Evolutionary conservation across 2,329 filamentous ascomycete species (phyloP), one percentile per base, ranked within the genome.

Genomic region (Byssochlamys sp.): DNA sequence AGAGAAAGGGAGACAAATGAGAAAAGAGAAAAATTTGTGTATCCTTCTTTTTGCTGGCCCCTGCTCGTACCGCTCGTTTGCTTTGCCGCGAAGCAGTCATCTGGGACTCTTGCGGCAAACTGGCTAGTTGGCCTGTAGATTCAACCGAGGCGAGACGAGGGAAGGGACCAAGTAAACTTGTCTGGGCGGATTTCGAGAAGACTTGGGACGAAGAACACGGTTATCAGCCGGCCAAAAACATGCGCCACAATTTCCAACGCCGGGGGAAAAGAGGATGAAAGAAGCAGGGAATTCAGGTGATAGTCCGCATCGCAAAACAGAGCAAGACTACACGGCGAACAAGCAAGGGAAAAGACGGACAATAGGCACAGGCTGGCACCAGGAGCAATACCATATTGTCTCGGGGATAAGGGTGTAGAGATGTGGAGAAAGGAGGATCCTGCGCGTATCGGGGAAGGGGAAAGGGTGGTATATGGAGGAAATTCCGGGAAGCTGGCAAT

Each of bases 221-320:
- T 62, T 62, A 65, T 66, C 62, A 66, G 62, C 66, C 66, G 67
- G 65, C 67, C 67, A 51, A 51, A 69, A 71, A 62, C 67, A 64
- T 68, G 70, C 67, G 69, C 69, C 70, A 66, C 67, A 68, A 71
- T 68, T 65, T 69, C 70, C 69, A 72, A 72, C 70, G 69, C 70
- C 69, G 63, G 67, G 63, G 65, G 59, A 68, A 66, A 71, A 67
- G 68, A 68, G 66, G 66, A 64, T 63, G 65, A 24, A 45, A 45
- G 39, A 45, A 28, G 24, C 27, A 9, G 24, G 27, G 25, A 51
- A 28, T 51, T 10, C 49, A 26, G 7, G 49, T 51, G 49, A 51
- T 12, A 26, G 2, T 26, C 26, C 28, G 28, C 52, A 53, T 33
- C 28, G 61, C 61, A 62, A 64, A 62, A 59, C 63, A 67, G 65